Evolutionary conservation across 2,329 filamentous ascomycete genomes (phyloP), one percentile per base, ranked within the genome.

Genomic region (Diaporthe ilicicola): DNA sequence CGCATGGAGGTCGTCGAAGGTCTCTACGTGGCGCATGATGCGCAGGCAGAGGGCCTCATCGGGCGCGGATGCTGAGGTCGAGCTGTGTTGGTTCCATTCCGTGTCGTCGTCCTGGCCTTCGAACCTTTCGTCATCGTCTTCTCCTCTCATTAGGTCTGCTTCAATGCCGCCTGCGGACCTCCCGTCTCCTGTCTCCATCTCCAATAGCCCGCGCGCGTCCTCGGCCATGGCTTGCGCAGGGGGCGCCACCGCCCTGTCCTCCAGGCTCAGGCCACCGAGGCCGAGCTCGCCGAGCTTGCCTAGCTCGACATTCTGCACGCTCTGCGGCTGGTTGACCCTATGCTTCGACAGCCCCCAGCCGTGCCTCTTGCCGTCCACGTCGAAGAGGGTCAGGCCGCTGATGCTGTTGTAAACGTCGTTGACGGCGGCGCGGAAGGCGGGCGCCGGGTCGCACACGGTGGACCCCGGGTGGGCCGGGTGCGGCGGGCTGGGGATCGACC

Each of bases 331-430:
- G 2, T 75, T 67, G 44, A 78, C 77, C 46, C 74, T 75, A 65
- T 83, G 77, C 73, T 82, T 83, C 2, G 83, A 85, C 2, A 88
- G 71, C 0, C 81, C 86, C 86, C 86, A 88, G 6, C 85, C 86
- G 39, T 85, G 84, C 48, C 81, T 81, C 74, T 81, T 81, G 0
- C 85, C 85, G 19, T 82, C 85, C 0, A 88, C 81, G 37, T 88
- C 86, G 55, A 82, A 78, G 0, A 88, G 79, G 2, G 85, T 87
- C 5, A 88, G 72, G 0, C 86, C 87, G 8, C 78, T 76, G 3
- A 88, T 81, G 67, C 85, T 87, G 67, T 86, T 86, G 70, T 83
- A 86, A 2, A 88, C 84, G 70, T 88, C 86, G 32, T 81, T 83
- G 12, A 88, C 78, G 8, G 84, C 82, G 5, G 80, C 79, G 10